Conservation (phyloP, 164 flowering plant species). For the Vitis labrusca region DNA sequence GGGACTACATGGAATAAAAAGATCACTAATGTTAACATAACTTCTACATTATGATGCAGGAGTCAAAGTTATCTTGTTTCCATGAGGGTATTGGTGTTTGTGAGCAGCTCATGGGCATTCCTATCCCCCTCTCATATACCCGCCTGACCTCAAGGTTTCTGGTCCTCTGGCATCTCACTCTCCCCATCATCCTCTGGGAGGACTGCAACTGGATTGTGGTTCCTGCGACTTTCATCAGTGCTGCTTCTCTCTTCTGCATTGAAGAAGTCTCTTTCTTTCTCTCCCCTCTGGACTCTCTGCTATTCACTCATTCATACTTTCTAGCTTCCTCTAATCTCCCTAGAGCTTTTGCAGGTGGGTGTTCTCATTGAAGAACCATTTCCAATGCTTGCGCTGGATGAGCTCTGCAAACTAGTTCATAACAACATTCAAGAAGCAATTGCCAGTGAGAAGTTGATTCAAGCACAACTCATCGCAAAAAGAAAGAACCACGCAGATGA, state of each 20-base stretch:
- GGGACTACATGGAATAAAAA: not conserved
- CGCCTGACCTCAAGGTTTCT: slow-evolving; percentile 92
- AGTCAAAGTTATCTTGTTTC: slow-evolving; percentile 71
- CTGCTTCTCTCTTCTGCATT: slow-evolving; percentile 96
- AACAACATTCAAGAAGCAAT: slow-evolving; percentile 63
- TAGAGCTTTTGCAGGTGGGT: slow-evolving; percentile 60
- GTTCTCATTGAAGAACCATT: slow-evolving; percentile 98
- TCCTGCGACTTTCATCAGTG: slow-evolving; percentile 95
- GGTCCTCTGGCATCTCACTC: slow-evolving; percentile 95
- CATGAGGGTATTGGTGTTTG: slow-evolving; percentile 91
- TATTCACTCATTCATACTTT: not conserved
- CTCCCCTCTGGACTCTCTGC: not conserved
- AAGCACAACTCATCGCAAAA: slow-evolving; percentile 46
- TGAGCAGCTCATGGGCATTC: slow-evolving; percentile 81
- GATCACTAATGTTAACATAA: too few relatives aligned
- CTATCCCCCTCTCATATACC: slow-evolving; percentile 97
- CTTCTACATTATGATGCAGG: slow-evolving; percentile 43
- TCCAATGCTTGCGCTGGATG: slow-evolving; percentile 91
- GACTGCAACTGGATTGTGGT: slow-evolving; percentile 96
- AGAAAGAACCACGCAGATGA: slow-evolving; percentile 25
- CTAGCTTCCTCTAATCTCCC: too few relatives aligned
- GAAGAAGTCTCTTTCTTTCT: slow-evolving; percentile 64
- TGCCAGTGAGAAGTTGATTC: slow-evolving; percentile 45
- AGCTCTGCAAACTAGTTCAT: slow-evolving; percentile 48
- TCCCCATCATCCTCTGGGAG: slow-evolving; percentile 94